These are phyloP conservation scores for Aschersonia sp. DNA, from an alignment of 2,329 filamentous ascomycete genomes.

Conservation along the genomic window DNA sequence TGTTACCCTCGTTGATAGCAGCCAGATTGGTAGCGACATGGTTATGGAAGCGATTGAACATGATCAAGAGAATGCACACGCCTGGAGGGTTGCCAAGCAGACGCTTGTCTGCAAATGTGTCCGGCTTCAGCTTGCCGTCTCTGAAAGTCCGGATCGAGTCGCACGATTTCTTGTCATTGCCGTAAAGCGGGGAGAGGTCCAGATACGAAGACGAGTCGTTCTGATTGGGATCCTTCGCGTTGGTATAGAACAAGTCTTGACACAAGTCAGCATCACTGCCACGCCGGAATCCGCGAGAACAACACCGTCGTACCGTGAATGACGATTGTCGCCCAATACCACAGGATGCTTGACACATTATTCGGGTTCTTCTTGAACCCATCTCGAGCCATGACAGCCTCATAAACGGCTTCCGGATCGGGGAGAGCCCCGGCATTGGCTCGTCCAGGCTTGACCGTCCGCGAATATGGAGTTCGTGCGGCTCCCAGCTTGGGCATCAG, in stretches of 20 bases:
- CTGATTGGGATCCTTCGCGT: slow-evolving; percentile 41
- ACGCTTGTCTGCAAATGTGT: slow-evolving; percentile 57
- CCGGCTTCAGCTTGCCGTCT: slow-evolving; percentile 58
- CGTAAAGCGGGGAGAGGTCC: slow-evolving; percentile 58
- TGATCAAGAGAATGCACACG: slow-evolving; percentile 56
- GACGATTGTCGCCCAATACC: slow-evolving; percentile 60
- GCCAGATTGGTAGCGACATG: slow-evolving; percentile 67
- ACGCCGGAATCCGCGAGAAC: accelerated
- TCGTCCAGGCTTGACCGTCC: slow-evolving; percentile 44
- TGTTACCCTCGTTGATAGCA: slow-evolving; percentile 70
- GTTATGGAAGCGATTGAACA: slow-evolving; percentile 83
- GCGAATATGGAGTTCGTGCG: slow-evolving; percentile 52
- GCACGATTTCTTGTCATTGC: slow-evolving; percentile 52
- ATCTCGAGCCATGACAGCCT: slow-evolving; percentile 40
- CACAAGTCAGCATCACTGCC: neutral
- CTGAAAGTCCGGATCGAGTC: slow-evolving; percentile 54
- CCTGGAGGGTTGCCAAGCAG: slow-evolving; percentile 59
- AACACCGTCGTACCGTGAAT: slow-evolving; percentile 42
- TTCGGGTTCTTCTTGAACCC: slow-evolving; percentile 48
- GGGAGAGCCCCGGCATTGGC: slow-evolving; percentile 51
- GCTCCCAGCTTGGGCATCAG: slow-evolving; percentile 50
- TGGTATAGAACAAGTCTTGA: slow-evolving; percentile 56
- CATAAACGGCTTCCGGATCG: slow-evolving; percentile 49
- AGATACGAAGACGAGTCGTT: slow-evolving; percentile 60
- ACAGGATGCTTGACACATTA: slow-evolving; percentile 57